phyloP scores from a whole-genome alignment of 495 filamentous ascomycete genomes.

The Trichocladium uniseriatum region DNA sequence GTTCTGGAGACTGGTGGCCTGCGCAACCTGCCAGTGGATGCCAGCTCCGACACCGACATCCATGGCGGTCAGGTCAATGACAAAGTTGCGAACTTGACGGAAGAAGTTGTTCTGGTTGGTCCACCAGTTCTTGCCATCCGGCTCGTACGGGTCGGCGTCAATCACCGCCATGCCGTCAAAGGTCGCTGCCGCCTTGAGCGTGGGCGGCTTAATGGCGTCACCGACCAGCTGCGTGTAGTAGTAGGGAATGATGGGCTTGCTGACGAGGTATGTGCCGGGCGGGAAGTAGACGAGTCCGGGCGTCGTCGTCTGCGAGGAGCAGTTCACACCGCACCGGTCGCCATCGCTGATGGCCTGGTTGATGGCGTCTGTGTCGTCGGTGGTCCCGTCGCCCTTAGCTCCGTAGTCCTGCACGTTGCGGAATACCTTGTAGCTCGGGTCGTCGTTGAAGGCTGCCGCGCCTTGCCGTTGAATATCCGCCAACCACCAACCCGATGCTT shows the following conservation, averaged over 20 bases:
- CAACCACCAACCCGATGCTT: conserved; percentile 58
- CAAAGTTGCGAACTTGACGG: conserved; percentile 89
- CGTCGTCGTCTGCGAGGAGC: conserved; percentile 70
- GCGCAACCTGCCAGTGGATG: conserved; percentile 97
- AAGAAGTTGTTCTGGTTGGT: conserved; percentile 99
- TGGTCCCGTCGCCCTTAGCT: conserved; percentile 56
- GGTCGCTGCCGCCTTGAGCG: conserved; percentile 60
- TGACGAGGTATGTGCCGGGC: conserved; percentile 64
- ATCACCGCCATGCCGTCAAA: conserved; percentile 86
- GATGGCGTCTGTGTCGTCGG: conserved; percentile 85
- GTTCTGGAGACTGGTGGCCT: conserved; percentile 88
- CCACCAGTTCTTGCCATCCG: conserved; percentile 51
- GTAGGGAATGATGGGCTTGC: conserved; percentile 56
- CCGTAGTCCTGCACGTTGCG: conserved; percentile 77
- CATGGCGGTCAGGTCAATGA: conserved; percentile 73
- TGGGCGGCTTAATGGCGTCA: conserved; percentile 58
- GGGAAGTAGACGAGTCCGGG: conserved; percentile 77
- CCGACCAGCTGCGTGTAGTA: conserved; percentile 80
- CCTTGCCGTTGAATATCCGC: conserved; percentile 63
- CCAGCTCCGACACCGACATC: conserved; percentile 56
- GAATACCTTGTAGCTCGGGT: conserved; percentile 58
- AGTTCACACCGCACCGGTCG: conserved; percentile 65
- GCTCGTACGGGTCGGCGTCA: conserved; percentile 75
- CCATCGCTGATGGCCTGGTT: conserved; percentile 73
- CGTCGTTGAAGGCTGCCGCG: conserved; percentile 50